Evolutionary conservation across 352 stramenopile species (phyloP), one percentile per base, ranked within the genome.

Genomic region (Globisporangium okanoganense): DNA sequence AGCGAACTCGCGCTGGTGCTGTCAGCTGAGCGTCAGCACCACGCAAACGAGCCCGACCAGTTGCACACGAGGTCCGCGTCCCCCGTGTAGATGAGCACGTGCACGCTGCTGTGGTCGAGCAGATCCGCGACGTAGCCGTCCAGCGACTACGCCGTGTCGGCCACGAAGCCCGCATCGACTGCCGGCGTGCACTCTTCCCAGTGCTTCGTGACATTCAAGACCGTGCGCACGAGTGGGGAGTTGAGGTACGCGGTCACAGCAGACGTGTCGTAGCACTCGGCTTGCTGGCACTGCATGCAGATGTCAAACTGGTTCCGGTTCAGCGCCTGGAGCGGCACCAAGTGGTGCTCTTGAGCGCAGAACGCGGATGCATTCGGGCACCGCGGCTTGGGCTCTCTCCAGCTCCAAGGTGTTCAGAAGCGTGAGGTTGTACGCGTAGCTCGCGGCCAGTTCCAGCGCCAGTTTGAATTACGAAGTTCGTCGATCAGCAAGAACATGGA

Each of bases 41-140:
- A 98, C 1, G 92, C 94, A 49, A 95, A 58, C 63, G 97, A 97
- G 22, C 95, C 96, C 33, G 98, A 67, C 79, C 96, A 99, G 67
- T 99, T 98, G 76, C 91, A 98, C 58, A 98, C 93, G 61, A 98
- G 97, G 65, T 98, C 95, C 3, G 92, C 80, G 71, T 99, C 97
- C 55, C 96, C 97, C 12, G 92, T 88, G 76, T 99, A 99, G 56
- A 99, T 93, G 25, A 99, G 78, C 10, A 98, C 92, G 1, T 79
- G 79, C 1, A 47, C 13, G 9, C 88, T 58, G 14, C 65, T 65
- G 27, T 72, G 69, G 40, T 89, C 72, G 20, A 99, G 72, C 56
- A 99, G 68, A 44, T 97, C 88, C 0, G 79, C 79, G 13, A 98
- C 94, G 27, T 66, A 73, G 35, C 82, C 67, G 38, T 65, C 58